phyloP scores from a whole-genome alignment of 1,284 basidiomycete species.

The Somion occarium region DNA sequence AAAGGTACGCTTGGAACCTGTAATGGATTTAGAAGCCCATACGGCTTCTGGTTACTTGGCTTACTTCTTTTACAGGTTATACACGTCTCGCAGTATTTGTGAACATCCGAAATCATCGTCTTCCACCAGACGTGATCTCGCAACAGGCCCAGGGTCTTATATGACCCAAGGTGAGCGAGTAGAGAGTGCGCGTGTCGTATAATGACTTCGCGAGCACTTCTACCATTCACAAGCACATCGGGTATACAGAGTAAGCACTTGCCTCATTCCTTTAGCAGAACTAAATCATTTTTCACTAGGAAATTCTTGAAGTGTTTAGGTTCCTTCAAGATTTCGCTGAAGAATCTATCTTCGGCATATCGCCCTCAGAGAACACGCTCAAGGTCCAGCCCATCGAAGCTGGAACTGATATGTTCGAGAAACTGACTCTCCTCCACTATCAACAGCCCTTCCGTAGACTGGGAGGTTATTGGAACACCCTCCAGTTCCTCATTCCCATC shows the following conservation, averaged over 20 bases:
- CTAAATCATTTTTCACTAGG: constrained; percentile 12
- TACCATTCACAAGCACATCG: constrained; percentile 14
- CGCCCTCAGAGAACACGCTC: neutral
- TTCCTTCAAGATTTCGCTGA: constrained; percentile 9
- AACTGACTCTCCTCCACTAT: neutral
- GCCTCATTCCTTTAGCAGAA: neutral
- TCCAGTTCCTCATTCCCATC: neutral
- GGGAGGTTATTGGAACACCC: neutral
- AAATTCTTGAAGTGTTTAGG: constrained; percentile 19
- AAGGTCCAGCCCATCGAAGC: neutral
- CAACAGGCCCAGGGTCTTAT: neutral
- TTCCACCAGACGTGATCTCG: constrained; percentile 22
- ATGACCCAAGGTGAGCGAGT: constrained; percentile 17
- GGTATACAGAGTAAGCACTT: constrained; percentile 24
- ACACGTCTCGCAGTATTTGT: constrained; percentile 23
- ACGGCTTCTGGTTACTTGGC: constrained; percentile 19
- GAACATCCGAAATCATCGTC: constrained; percentile 19
- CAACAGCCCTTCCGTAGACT: neutral
- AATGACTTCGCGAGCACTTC: constrained; percentile 20
- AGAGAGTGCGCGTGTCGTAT: constrained; percentile 27
- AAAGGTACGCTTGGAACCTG: constrained; percentile 21
- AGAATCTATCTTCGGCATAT: constrained; percentile 16
- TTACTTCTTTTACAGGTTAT: constrained; percentile 22
- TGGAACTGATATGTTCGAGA: neutral
- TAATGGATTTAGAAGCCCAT: constrained; percentile 22